These are phyloP conservation scores for Penicillium sp. DNA, from an alignment of 2,329 filamentous ascomycete species.

Conservation along the genomic window DNA sequence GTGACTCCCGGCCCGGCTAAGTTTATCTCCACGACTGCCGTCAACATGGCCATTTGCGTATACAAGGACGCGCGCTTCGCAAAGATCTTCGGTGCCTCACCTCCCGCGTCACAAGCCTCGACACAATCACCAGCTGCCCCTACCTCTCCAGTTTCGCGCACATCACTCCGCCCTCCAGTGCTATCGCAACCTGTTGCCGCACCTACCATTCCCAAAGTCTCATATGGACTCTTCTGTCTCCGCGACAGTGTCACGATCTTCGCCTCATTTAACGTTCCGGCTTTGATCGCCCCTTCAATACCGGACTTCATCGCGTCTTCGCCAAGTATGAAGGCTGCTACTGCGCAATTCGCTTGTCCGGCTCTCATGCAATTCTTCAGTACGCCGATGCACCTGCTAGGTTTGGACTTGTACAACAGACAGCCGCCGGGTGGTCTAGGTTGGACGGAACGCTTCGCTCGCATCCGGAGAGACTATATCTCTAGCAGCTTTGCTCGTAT, in stretches of 20 bases:
- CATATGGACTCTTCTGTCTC: slow-evolving; percentile 76
- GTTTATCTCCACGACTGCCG: slow-evolving; percentile 76
- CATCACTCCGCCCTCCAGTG: slow-evolving; percentile 19
- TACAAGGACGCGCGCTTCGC: slow-evolving; percentile 90
- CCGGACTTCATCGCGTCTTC: slow-evolving; percentile 55
- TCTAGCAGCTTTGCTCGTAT: slow-evolving; percentile 75
- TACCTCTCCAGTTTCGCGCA: slow-evolving; percentile 2
- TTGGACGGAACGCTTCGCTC: slow-evolving; percentile 64
- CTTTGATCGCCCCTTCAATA: slow-evolving; percentile 72
- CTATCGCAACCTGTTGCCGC: slow-evolving; percentile 30
- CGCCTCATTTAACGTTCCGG: slow-evolving; percentile 86
- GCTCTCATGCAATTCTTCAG: slow-evolving; percentile 77
- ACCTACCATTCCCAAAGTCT: slow-evolving; percentile 65
- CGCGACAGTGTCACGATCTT: slow-evolving; percentile 90
- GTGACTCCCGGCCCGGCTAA: slow-evolving; percentile 77
- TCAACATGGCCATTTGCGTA: slow-evolving; percentile 83
- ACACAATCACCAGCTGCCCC: slow-evolving; percentile 35
- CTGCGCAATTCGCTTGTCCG: slow-evolving; percentile 80
- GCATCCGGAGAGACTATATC: slow-evolving; percentile 75
- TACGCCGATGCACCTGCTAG: slow-evolving; percentile 83
- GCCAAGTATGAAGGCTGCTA: slow-evolving; percentile 55
- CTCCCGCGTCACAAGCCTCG: slow-evolving; percentile 21
- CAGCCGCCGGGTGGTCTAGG: slow-evolving; percentile 48
- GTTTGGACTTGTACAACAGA: slow-evolving; percentile 84
- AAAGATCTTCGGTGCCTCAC: slow-evolving; percentile 71